Evolutionary conservation across 2,329 filamentous ascomycete species (phyloP).

Genomic region (Hymenoscyphus infarciens): DNA sequence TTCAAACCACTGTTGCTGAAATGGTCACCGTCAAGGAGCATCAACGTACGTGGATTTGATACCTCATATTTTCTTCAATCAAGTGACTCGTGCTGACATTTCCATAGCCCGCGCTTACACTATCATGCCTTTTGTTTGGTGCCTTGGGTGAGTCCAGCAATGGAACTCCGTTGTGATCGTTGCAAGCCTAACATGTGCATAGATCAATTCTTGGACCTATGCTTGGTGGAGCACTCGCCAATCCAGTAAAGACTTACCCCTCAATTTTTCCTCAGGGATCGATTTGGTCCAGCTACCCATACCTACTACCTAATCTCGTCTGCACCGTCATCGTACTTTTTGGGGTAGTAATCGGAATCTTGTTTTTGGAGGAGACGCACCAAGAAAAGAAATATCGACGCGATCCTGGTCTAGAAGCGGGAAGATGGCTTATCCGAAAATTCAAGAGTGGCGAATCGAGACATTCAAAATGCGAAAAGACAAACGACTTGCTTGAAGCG

Average conservation of each 20-base stretch:
- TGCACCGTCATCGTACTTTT: slow-evolving; percentile 74
- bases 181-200: slow-evolving; percentile 5
- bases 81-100: slow-evolving; percentile 31
- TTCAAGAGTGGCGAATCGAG: slow-evolving; percentile 31
- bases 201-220: slow-evolving; percentile 89
- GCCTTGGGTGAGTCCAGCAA: slow-evolving; percentile 65
- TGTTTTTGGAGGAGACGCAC: slow-evolving; percentile 95
- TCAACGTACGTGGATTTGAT: slow-evolving; percentile 64
- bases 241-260: slow-evolving; percentile 81
- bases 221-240: slow-evolving; percentile 84
- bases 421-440: slow-evolving; percentile 61
- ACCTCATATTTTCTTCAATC: slow-evolving; percentile 12
- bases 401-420: slow-evolving; percentile 74
- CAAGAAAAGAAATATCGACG: slow-evolving; percentile 70
- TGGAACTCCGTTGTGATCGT: not conserved
- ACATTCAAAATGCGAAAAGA: slow-evolving; percentile 38
- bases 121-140: slow-evolving; percentile 98
- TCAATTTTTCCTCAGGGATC: slow-evolving; percentile 66
- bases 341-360: slow-evolving; percentile 72
- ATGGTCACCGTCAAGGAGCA: slow-evolving; percentile 90
- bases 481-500: slow-evolving; percentile 39
- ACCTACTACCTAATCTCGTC: slow-evolving; percentile 88
- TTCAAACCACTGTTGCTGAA: slow-evolving; percentile 93
- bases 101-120: slow-evolving; percentile 79
- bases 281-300: slow-evolving; percentile 83